Evolutionary conservation across 108 stramenopile genomes (phyloP).

Genomic region (Parmales sp.): DNA sequence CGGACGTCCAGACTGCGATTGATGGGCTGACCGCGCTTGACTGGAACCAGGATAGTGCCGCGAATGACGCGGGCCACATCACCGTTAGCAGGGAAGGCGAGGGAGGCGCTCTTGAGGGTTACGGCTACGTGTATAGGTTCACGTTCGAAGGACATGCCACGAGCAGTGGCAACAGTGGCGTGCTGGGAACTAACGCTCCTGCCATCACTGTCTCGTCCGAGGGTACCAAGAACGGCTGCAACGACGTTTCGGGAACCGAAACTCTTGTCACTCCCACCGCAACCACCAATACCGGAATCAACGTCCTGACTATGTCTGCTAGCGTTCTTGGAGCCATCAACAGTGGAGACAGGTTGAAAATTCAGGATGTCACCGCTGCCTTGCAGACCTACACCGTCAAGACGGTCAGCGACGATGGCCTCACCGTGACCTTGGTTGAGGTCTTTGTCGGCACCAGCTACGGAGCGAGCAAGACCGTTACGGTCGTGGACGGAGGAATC

Average conservation of each 20-base stretch:
- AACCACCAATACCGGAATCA: conserved; percentile 32
- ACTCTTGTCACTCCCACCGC: conserved; percentile 27
- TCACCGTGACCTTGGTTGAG: conserved; percentile 26
- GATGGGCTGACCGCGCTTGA: conserved; percentile 40
- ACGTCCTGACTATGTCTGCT: conserved; percentile 16
- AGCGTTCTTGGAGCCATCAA: conserved; percentile 6
- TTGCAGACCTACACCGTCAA: conserved; percentile 38
- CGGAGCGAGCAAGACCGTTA: conserved; percentile 15
- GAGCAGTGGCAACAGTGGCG: conserved; percentile 33
- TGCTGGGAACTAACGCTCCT: conserved; percentile 46
- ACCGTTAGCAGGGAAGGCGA: conserved; percentile 45
- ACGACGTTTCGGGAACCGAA: conserved; percentile 43
- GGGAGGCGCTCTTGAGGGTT: conserved; percentile 42
- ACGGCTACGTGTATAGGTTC: conserved; percentile 52
- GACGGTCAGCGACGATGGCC: conserved; percentile 21
- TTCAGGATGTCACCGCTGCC: conserved; percentile 20
- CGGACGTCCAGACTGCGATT: conserved; percentile 41
- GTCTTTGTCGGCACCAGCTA: conserved; percentile 22
- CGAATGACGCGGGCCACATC: conserved; percentile 46
- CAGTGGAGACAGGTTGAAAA: conserved; percentile 25
- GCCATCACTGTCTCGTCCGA: conserved; percentile 32
- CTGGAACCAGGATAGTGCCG: conserved; percentile 45
- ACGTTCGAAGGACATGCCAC: conserved; percentile 17
- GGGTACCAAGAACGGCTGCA: conserved; percentile 41
- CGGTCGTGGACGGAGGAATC: conserved; percentile 23